Evolutionary conservation across 2,329 filamentous ascomycete genomes (phyloP).

Genomic region (Colletotrichum cordylinicola): DNA sequence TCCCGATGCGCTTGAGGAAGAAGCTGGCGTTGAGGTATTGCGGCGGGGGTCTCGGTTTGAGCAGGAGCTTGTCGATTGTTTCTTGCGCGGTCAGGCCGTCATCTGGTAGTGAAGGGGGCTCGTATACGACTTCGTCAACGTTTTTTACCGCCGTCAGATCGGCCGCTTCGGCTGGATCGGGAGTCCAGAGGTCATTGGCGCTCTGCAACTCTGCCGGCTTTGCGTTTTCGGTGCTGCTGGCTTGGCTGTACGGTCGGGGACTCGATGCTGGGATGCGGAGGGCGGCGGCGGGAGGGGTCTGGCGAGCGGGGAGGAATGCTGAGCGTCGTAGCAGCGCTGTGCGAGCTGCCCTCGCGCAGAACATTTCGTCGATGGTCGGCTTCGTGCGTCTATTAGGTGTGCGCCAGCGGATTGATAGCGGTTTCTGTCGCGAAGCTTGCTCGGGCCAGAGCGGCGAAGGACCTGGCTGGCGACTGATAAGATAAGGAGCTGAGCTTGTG

Average conservation of each 20-base stretch:
- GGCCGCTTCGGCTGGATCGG: not conserved
- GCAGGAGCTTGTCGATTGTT: not conserved
- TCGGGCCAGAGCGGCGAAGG: not conserved
- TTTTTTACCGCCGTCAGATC: not conserved
- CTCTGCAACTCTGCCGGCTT: not conserved
- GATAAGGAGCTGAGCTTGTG: not conserved
- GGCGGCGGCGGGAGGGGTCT: not conserved
- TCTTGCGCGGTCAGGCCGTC: not conserved
- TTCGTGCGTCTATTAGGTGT: not conserved
- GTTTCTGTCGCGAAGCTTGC: not conserved
- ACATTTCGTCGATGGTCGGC: not conserved
- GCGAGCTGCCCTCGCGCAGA: not conserved
- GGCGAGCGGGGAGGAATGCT: not conserved
- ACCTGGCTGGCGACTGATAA: not conserved
- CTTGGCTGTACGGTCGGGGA: not conserved
- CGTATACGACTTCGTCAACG: not conserved
- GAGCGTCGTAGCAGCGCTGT: not conserved
- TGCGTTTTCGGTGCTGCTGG: not conserved
- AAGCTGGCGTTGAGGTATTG: not conserved
- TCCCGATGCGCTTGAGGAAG: constrained; percentile 15
- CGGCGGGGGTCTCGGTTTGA: not conserved
- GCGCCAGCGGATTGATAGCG: not conserved
- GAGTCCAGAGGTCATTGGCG: not conserved
- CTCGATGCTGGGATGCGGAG: not conserved
- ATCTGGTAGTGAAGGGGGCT: not conserved